Base-by-base conservation (phyloP, 1,139 yeast genomes). In the Saccharomycopsis hybrid region DNA sequence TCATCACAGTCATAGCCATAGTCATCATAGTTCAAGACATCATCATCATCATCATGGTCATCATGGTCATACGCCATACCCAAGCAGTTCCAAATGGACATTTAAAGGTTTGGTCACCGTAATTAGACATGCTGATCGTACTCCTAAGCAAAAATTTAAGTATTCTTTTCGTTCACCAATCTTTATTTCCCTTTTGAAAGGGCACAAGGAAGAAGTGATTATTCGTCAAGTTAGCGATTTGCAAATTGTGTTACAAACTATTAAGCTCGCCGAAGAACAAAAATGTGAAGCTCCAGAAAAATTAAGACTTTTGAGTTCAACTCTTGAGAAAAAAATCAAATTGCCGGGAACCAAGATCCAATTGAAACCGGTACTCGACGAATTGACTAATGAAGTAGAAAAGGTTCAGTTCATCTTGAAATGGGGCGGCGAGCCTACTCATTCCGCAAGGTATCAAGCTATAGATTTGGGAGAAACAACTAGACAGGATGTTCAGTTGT, bases 351-450 rank as follows among this genome's bases (percentile, higher is more conserved):
- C 99, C 0, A 94, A 94, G 62, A 86, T 94, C 54, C 99, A 94
- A 68, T 72, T 94, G 59, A 94, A 94, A 64, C 99, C 99, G 0
- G 80, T 95, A 3, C 65, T 89, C 49, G 77, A 78, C 59, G 69
- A 72, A 5, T 83, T 78, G 40, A 73, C 69, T 50, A 77, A 79
- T 7, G 90, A 85, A 47, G 95, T 92, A 24, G 97, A 90, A 57
- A 94, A 94, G 62, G 97, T 92, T 27, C 98, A 94, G 66, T 81
- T 94, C 56, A 94, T 92, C 56, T 73, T 92, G 60, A 94, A 94
- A 65, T 94, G 98, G 98, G 98, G 98, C 59, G 99, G 99, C 57
- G 99, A 94, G 65, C 97, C 98, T 7, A 94, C 99, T 1, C 99
- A 94, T 65, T 89, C 97, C 7, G 97, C 98, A 1, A 78, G 84